Conservation (phyloP, 2,329 filamentous ascomycete genomes). For the Aspergillus niger region DNA sequence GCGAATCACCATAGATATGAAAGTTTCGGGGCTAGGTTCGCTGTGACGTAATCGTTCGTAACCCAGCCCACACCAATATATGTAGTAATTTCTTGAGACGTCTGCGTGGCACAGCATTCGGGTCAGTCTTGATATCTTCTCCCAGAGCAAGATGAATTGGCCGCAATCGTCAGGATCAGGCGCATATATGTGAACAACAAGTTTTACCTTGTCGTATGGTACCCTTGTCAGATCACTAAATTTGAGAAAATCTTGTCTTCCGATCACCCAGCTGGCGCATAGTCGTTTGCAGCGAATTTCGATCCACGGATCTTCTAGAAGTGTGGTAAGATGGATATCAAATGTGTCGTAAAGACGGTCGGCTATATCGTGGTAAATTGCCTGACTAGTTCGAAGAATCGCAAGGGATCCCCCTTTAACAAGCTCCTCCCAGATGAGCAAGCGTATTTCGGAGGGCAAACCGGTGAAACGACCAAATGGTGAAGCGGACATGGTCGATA, state of each 20-base stretch:
- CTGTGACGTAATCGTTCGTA: too few species aligned
- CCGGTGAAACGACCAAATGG: too few species aligned
- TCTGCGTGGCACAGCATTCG: too few species aligned
- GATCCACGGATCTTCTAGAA: neutral
- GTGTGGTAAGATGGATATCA: conserved; percentile 7
- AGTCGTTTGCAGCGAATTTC: neutral
- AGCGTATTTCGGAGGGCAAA: conserved; percentile 7
- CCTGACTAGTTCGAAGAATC: conserved; percentile 10
- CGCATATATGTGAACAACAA: neutral
- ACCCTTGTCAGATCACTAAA: neutral
- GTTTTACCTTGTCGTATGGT: neutral
- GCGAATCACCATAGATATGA: too few species aligned
- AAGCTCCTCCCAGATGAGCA: conserved; percentile 10
- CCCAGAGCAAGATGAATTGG: conserved; percentile 3
- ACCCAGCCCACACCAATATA: too few species aligned
- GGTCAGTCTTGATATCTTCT: neutral
- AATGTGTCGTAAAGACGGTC: conserved; percentile 9
- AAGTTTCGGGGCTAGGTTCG: too few species aligned
- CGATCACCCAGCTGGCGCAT: neutral
- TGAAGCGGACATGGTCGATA: too few species aligned
- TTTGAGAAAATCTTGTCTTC: neutral
- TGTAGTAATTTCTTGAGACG: too few species aligned
- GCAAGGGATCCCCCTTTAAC: neutral
- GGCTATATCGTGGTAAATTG: conserved; percentile 12
- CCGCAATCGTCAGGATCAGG: neutral